phyloP scores from a whole-genome alignment of 768 basidiomycete genomes.

The Hericium alpestre region DNA sequence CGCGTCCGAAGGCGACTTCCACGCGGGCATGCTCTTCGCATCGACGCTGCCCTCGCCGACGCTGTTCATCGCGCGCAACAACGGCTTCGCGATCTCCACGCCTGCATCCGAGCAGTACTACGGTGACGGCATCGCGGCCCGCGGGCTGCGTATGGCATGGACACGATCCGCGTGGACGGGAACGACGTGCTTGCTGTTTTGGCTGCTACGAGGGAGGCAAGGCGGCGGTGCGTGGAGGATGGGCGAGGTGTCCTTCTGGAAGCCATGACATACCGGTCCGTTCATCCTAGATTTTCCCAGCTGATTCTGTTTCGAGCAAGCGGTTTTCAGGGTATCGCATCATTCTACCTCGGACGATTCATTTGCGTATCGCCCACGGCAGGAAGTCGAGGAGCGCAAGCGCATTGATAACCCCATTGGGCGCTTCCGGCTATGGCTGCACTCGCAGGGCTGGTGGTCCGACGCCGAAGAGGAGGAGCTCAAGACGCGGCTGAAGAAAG shows the following conservation, averaged over 20 bases:
- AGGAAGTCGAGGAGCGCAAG: conserved; percentile 88
- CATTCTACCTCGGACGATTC: conserved; percentile 95
- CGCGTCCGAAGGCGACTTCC: conserved; percentile 94
- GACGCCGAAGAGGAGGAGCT: conserved; percentile 61
- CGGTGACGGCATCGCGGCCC: conserved; percentile 86
- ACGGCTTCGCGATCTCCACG: conserved; percentile 93
- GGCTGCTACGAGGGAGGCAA: conserved; percentile 59
- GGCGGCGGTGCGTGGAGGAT: conserved; percentile 61
- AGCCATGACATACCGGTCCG: conserved; percentile 82
- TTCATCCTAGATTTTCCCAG: conserved; percentile 1
- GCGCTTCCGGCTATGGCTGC: conserved; percentile 79
- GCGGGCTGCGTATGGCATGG: conserved; percentile 86
- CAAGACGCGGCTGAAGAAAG: conserved; percentile 55
- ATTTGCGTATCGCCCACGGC: conserved; percentile 80
- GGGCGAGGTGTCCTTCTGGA: conserved; percentile 78
- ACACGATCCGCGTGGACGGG: conserved; percentile 87
- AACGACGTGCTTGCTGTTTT: conserved; percentile 86
- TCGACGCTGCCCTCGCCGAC: conserved; percentile 69
- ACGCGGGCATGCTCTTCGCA: conserved; percentile 77
- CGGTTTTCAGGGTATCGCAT: conserved; percentile 62
- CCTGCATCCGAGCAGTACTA: conserved; percentile 82
- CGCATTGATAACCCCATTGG: conserved; percentile 83
- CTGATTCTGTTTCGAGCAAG: background rate
- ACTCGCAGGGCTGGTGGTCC: conserved; percentile 79
- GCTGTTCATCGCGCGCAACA: conserved; percentile 68